Evolutionary conservation across 305 asterid genomes (phyloP).

Genomic region (Solanum hybrid): DNA sequence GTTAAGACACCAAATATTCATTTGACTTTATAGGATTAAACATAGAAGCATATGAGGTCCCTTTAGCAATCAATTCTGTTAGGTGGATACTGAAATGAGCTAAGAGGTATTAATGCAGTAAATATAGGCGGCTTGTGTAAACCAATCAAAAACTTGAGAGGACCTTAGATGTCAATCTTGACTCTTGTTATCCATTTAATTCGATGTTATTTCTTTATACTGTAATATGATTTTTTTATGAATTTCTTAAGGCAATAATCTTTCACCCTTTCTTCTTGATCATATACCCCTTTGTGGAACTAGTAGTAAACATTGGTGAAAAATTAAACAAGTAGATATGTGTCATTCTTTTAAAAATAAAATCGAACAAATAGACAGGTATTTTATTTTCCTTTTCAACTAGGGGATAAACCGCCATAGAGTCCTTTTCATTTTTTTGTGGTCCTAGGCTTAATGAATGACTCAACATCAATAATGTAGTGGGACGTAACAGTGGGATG

Average conservation of each 20-base stretch:
- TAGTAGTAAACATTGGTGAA: neutral
- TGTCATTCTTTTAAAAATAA: too few species aligned
- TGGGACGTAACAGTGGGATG: neutral
- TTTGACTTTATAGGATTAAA: neutral
- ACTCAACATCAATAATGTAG: neutral
- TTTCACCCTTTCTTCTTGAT: neutral
- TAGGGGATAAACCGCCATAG: fast-evolving
- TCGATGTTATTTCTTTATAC: neutral
- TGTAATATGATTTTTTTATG: neutral
- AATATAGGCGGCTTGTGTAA: neutral
- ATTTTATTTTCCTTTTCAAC: neutral
- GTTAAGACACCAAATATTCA: neutral
- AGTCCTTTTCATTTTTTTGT: neutral
- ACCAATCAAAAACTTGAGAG: neutral
- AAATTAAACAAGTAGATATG: too few species aligned
- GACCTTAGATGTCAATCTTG: neutral
- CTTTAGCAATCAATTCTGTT: neutral
- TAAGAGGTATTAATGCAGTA: neutral
- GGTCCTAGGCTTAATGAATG: neutral
- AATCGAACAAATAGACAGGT: fast-evolving
- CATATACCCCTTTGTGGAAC: neutral
- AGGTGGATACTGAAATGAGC: neutral
- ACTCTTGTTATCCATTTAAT: neutral
- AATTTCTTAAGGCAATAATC: neutral
- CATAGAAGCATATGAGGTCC: neutral